A percentile compares a stretch with the other conserved stretches of the same genome.
These are phyloP conservation scores for Theobroma grandiflorum DNA, from an alignment of 441 rosid species.

Conservation along the genomic window DNA sequence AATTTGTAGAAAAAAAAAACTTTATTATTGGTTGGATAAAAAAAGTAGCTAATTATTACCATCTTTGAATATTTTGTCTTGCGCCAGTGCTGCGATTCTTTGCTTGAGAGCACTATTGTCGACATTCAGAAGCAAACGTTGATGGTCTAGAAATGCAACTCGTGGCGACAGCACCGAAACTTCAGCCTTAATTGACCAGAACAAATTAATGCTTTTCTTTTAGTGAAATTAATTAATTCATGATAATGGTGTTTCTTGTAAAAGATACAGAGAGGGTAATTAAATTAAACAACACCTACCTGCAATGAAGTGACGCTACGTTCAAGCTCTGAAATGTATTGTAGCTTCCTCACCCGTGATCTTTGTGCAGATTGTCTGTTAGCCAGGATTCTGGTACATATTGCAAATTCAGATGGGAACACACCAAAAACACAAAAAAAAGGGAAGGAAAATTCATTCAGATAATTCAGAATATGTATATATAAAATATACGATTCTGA, in stretches of 20 bases:
- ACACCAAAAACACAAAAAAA: background rate
- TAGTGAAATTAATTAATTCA: background rate
- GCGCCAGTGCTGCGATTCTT: slow-evolving; percentile 73
- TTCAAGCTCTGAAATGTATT: slow-evolving; percentile 78
- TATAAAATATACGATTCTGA: too few species aligned
- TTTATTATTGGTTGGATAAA: too few species aligned
- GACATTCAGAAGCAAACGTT: slow-evolving; percentile 68
- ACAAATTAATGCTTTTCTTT: background rate
- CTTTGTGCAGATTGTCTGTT: slow-evolving; percentile 81
- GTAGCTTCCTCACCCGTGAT: slow-evolving; percentile 77
- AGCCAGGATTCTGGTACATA: slow-evolving; percentile 53
- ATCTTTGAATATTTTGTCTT: slow-evolving; percentile 77
- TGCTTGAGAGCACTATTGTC: slow-evolving; percentile 77
- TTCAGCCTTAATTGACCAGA: slow-evolving; percentile 42
- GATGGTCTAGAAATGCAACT: slow-evolving; percentile 76
- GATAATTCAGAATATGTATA: background rate
- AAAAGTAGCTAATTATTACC: slow-evolving; percentile 42
- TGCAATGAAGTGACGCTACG: slow-evolving; percentile 72
- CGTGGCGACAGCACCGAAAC: slow-evolving; percentile 74
- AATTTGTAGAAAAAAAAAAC: too few species aligned
- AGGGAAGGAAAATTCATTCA: background rate
- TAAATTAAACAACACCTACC: slow-evolving; percentile 31
- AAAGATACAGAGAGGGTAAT: background rate
- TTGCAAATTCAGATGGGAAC: too few species aligned
- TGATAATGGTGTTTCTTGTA: background rate